Evolutionary conservation across 1,139 yeast genomes (phyloP), one percentile per base, ranked within the genome.

Genomic region (Diutina ranongensis): DNA sequence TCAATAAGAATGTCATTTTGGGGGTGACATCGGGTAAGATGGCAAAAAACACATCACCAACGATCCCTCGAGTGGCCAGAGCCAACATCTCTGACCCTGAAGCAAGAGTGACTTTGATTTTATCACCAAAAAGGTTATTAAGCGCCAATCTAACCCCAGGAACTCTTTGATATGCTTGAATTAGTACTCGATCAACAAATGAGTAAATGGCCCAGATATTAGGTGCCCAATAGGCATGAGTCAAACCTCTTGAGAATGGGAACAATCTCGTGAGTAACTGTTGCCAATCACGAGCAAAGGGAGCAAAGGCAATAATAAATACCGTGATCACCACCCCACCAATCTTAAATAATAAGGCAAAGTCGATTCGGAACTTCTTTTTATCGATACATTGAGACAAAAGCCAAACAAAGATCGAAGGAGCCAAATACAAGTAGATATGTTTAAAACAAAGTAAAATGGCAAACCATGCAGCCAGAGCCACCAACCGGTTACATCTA

Each of bases 201-300:
- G 97, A 85, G 61, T 92, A 92, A 12, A 92, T 55, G 0, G 98
- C 96, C 99, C 99, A 92, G 46, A 88, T 68, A 55, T 92, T 92
- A 3, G 98, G 98, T 1, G 98, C 98, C 98, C 98, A 92, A 64
- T 94, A 94, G 0, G 97, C 97, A 62, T 94, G 98, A 4, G 97
- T 92, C 36, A 94, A 71, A 1, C 98, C 98, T 57, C 98, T 74
- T 45, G 95, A 83, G 58, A 92, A 92, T 4, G 98, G 98, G 63
- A 92, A 92, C 36, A 94, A 64, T 45, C 98, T 69, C 4, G 68
- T 60, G 12, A 86, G 45, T 16, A 92, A 64, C 51, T 86, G 78
- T 1, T 85, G 83, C 46, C 84, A 57, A 54, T 77, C 68, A 57
- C 80, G 78, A 12, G 74, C 63, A 57, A 88, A 88, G 0, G 98